Evolutionary conservation across 768 basidiomycete genomes (phyloP).

Genomic region (Suillus bovinus): DNA sequence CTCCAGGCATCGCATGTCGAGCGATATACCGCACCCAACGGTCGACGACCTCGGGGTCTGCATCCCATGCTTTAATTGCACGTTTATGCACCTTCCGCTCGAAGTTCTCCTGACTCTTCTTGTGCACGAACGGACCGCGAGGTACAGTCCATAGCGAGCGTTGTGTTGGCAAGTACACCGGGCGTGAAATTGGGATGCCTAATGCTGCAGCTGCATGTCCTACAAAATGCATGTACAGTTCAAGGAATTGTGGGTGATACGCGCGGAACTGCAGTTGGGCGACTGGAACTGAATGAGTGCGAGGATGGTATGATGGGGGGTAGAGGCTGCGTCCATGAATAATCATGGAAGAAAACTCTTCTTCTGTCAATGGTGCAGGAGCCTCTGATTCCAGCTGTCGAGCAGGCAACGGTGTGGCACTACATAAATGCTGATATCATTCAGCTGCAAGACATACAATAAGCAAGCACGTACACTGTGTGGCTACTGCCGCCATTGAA

Average conservation of each 20-base stretch:
- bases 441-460: neutral
- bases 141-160: constrained; percentile 85
- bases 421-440: neutral
- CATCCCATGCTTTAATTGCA: constrained; percentile 89
- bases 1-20: constrained; percentile 76
- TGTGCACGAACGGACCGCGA: constrained; percentile 85
- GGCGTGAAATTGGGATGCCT: constrained; percentile 72
- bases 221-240: constrained; percentile 83
- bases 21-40: constrained; percentile 80
- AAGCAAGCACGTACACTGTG: constrained; percentile 16
- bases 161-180: constrained; percentile 67
- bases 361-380: constrained; percentile 34
- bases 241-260: constrained; percentile 63
- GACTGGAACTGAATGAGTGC: constrained; percentile 71
- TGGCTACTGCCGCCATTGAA: constrained; percentile 14
- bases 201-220: constrained; percentile 83
- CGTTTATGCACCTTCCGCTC: constrained; percentile 82
- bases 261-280: constrained; percentile 84
- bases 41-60: constrained; percentile 74
- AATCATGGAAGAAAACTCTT: constrained; percentile 50
- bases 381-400: neutral
- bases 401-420: neutral
- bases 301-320: constrained; percentile 55
- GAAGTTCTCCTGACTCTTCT: constrained; percentile 96
- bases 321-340: constrained; percentile 63